Evolutionary conservation across 2,329 filamentous ascomycete species (phyloP).

Genomic region (Amauroascus niger): DNA sequence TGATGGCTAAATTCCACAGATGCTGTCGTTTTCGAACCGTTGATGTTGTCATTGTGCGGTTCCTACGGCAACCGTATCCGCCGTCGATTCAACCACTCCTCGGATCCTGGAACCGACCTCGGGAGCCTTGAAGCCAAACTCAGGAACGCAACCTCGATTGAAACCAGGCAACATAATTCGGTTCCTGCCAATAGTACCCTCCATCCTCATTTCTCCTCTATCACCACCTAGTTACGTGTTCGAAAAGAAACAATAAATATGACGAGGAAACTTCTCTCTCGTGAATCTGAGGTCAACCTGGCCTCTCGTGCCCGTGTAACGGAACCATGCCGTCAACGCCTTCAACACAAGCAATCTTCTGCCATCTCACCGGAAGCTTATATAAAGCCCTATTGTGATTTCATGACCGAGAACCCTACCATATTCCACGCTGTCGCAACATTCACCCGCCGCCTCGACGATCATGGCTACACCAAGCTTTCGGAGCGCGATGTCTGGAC

Average conservation of each 20-base stretch:
- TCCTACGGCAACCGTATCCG: not conserved
- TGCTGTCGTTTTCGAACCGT: no score
- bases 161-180: not conserved
- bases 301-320: not conserved
- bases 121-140: not conserved
- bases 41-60: not conserved
- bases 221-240: not conserved
- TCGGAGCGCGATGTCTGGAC: slow-evolving; percentile 71
- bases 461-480: slow-evolving; percentile 64
- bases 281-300: not conserved
- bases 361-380: slow-evolving; percentile 47
- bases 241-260: not conserved
- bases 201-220: not conserved
- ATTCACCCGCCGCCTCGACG: slow-evolving; percentile 62
- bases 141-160: not conserved
- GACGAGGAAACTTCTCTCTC: slow-evolving; percentile 4
- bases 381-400: slow-evolving; percentile 75
- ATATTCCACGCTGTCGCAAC: slow-evolving; percentile 82
- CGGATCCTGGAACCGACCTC: not conserved
- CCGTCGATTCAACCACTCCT: not conserved
- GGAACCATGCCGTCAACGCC: slow-evolving; percentile 2
- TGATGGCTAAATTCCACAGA: no score
- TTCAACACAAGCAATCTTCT: not conserved
- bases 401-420: slow-evolving; percentile 82
- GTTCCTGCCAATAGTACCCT: not conserved